phyloP scores from a whole-genome alignment of 805 yeast genomes.

The Ogataea degrootiae region DNA sequence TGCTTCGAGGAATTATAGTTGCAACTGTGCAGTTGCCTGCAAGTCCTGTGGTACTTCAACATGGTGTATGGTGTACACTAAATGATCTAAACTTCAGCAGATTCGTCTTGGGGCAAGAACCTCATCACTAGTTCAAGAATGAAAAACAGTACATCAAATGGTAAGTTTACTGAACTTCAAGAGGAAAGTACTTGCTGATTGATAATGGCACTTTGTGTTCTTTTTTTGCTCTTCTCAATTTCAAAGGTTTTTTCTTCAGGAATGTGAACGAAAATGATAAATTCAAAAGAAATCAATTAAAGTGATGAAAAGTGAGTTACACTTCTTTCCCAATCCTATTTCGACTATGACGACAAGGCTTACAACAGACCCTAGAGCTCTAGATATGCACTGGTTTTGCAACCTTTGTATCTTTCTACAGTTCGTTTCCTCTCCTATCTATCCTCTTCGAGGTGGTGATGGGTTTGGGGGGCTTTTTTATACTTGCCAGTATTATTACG shows the following conservation, averaged over 20 bases:
- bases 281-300: slow-evolving; percentile 1
- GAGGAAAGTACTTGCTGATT: background rate
- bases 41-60: too few relatives aligned
- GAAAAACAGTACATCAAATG: slow-evolving; percentile 1
- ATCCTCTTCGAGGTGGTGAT: slow-evolving; percentile 26
- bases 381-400: slow-evolving; percentile 25
- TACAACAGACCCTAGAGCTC: slow-evolving; percentile 39
- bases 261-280: background rate
- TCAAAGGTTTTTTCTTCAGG: background rate
- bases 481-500: slow-evolving; percentile 82
- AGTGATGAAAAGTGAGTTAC: slow-evolving; percentile 40
- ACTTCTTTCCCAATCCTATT: slow-evolving; percentile 89
- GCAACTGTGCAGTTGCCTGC: too few relatives aligned
- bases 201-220: background rate
- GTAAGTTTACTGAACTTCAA: background rate
- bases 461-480: slow-evolving; percentile 47
- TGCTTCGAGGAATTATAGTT: too few relatives aligned
- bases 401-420: slow-evolving; percentile 29
- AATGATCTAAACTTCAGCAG: too few relatives aligned
- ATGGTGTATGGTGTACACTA: too few relatives aligned
- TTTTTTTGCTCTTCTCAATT: background rate
- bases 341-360: slow-evolving; percentile 93
- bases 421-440: slow-evolving; percentile 23
- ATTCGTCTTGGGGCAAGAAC: too few relatives aligned
- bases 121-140: too few relatives aligned